Conservation (phyloP, 768 basidiomycete species). For the Cantharellus cinnabarinus region DNA sequence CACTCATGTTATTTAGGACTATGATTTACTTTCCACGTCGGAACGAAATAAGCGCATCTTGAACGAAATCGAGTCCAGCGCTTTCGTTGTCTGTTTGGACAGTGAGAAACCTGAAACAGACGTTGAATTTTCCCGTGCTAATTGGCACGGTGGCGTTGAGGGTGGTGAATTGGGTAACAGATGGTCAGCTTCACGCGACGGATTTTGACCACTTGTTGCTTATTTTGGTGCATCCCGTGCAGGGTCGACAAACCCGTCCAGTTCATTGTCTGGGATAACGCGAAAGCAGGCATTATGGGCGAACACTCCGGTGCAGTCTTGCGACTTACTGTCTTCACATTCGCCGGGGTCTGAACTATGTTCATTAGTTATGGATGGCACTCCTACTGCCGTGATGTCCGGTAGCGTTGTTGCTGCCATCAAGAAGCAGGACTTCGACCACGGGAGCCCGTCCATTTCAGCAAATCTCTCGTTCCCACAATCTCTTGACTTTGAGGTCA, state of each 20-base stretch:
- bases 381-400: conserved; percentile 53
- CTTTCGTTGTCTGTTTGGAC: conserved; percentile 71
- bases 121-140: conserved; percentile 42
- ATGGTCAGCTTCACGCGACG: conserved; percentile 14
- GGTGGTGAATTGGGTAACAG: conserved; percentile 22
- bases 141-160: conserved; percentile 66
- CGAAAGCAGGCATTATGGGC: conserved; percentile 69
- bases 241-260: conserved; percentile 81
- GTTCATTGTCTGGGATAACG: conserved; percentile 71
- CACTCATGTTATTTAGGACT: conserved; percentile 28
- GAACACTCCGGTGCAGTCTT: conserved; percentile 41
- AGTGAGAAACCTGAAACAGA: conserved; percentile 30
- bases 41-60: conserved; percentile 46
- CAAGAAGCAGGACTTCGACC: conserved; percentile 40
- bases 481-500: conserved; percentile 45
- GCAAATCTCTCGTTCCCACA: conserved; percentile 17
- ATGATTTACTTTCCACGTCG: conserved; percentile 30
- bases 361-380: conserved; percentile 54
- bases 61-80: conserved; percentile 60
- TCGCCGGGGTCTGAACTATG: not conserved
- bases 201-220: not conserved
- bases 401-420: conserved; percentile 47
- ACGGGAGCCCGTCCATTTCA: conserved; percentile 21
- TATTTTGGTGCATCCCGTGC: not conserved
- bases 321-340: not conserved